Evolutionary conservation across 1,139 yeast genomes (phyloP), one percentile per base, ranked within the genome.

Genomic region (Suhomyces terraborum): DNA sequence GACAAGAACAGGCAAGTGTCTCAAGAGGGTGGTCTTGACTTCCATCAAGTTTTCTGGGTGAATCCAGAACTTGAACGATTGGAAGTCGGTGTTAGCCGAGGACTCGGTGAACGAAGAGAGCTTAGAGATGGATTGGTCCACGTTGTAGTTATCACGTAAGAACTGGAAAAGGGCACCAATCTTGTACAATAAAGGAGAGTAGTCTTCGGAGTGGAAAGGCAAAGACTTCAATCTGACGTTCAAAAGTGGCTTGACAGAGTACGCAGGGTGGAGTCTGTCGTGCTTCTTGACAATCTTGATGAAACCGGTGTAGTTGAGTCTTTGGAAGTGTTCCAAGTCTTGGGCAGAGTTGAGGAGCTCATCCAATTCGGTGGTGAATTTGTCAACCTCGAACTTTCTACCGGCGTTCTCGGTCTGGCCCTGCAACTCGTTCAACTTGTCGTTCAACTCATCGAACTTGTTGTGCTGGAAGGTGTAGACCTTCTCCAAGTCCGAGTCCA

Each of bases 21-120:
- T 84, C 58, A 93, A 77, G 50, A 93, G 88, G 49, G 89, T 82
- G 18, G 98, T 88, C 67, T 93, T 93, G 43, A 89, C 96, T 66
- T 93, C 98, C 96, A 91, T 91, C 60, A 91, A 72, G 61, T 93
- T 89, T 56, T 93, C 98, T 12, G 93, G 93, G 60, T 93, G 98
- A 37, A 93, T 77, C 98, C 98, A 93, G 64, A 91, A 91, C 66
- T 88, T 88, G 66, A 84, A 83, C 19, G 88, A 82, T 55, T 86
- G 88, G 62, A 73, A 86, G 36, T 82, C 83, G 28, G 77, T 73
- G 43, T 74, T 74, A 42, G 72, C 71, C 38, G 75, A 72, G 41
- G 67, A 61, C 43, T 73, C 78, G 44, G 66, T 71, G 50, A 72
- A 71, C n/a, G 75, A 69, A n/a, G 72, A 64, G 44, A 73, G 60